Percentiles rank a stretch among this genome's conserved stretches.
Evolutionary conservation across 2,329 filamentous ascomycete genomes (phyloP).

Genomic region (Dactylellina parvicollis): DNA sequence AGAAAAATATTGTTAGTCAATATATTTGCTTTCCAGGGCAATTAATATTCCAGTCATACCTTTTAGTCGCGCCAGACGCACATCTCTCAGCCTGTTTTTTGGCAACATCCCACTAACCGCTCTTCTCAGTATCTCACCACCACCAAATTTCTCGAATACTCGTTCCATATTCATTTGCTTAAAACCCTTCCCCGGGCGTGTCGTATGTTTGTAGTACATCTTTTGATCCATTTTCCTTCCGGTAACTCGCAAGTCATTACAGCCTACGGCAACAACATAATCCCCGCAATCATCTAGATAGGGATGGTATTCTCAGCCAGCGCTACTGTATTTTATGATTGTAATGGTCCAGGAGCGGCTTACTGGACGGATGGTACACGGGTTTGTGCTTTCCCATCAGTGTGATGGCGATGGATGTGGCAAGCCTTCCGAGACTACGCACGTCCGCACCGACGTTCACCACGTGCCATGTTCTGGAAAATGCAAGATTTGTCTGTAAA

Average conservation of each 20-base stretch:
- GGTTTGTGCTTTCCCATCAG: slow-evolving; percentile 99
- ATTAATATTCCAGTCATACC: slow-evolving; percentile 62
- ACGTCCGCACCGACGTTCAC: slow-evolving; percentile 75
- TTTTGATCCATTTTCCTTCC: slow-evolving; percentile 94
- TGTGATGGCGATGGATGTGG: slow-evolving; percentile 82
- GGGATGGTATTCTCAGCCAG: neutral
- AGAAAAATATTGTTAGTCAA: neutral
- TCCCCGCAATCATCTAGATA: slow-evolving; percentile 87
- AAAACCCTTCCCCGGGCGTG: slow-evolving; percentile 80
- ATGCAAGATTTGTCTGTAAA: slow-evolving; percentile 87
- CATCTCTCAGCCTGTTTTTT: slow-evolving; percentile 91
- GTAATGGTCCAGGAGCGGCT: slow-evolving; percentile 3
- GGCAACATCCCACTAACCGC: slow-evolving; percentile 97
- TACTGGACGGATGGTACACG: slow-evolving; percentile 88
- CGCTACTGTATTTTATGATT: neutral
- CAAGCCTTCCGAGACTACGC: slow-evolving; percentile 87
- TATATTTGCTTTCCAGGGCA: neutral
- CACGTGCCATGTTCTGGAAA: slow-evolving; percentile 95
- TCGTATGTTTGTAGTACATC: slow-evolving; percentile 94
- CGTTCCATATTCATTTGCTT: slow-evolving; percentile 92
- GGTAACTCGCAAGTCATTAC: slow-evolving; percentile 84
- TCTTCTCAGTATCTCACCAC: slow-evolving; percentile 86
- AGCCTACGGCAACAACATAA: slow-evolving; percentile 95
- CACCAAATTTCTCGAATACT: slow-evolving; percentile 93
- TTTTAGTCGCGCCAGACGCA: slow-evolving; percentile 87